A percentile compares a stretch with the other conserved stretches of the same genome.
Evolutionary conservation across 345 rosid species (phyloP).

Genomic region (Alliaria petiolata): DNA sequence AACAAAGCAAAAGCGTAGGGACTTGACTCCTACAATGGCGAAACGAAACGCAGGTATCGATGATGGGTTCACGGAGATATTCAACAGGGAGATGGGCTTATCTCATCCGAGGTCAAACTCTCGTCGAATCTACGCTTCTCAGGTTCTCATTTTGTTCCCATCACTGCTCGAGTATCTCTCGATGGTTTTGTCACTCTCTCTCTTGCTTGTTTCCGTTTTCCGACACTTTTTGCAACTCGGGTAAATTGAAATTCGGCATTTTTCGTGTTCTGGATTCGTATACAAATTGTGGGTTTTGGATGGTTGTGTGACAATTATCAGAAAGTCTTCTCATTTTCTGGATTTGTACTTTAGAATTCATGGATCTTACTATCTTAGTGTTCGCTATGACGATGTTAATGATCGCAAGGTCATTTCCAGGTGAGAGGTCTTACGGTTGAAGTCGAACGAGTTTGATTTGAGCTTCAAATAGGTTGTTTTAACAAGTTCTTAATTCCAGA

Average conservation of each 20-base stretch:
- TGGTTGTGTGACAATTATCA: background rate
- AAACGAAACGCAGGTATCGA: constrained; percentile 7
- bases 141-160: constrained; percentile 42
- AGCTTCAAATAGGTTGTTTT: background rate
- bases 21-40: constrained; percentile 18
- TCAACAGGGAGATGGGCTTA: constrained; percentile 24
- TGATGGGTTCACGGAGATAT: constrained; percentile 12
- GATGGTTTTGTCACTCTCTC: background rate
- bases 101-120: constrained; percentile 33
- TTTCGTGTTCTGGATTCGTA: background rate
- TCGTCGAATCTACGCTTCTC: constrained; percentile 58
- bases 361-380: constrained; percentile 8
- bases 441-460: background rate
- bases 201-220: background rate
- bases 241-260: background rate
- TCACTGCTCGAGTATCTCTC: background rate
- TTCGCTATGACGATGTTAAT: background rate
- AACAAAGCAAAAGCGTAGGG: background rate
- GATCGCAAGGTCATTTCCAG: background rate
- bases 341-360: background rate
- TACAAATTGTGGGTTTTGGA: background rate
- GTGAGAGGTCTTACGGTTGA: background rate
- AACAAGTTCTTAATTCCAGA: background rate
- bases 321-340: background rate
- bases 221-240: background rate